A percentile compares a stretch with the other conserved stretches of the same genome.
These are phyloP conservation scores for Rubus parviflorus DNA, from an alignment of 306 rosid species.

Conservation along the genomic window DNA sequence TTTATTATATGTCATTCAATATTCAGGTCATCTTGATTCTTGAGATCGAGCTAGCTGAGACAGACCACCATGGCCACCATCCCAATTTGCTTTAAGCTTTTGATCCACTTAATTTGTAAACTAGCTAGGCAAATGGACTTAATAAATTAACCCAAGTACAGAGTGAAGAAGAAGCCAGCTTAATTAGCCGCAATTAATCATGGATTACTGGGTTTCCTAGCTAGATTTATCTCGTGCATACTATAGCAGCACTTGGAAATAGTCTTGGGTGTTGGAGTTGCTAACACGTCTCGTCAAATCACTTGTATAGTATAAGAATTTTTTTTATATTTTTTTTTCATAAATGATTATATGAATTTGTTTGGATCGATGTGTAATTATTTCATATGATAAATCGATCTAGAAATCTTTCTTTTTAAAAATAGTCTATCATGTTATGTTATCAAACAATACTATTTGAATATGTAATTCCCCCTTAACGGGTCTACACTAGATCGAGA, in stretches of 20 bases:
- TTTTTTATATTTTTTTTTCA: too few relatives aligned
- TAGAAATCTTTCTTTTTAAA: too few relatives aligned
- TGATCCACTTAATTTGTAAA: not conserved
- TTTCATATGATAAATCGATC: too few relatives aligned
- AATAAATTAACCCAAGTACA: not conserved
- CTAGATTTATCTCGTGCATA: not conserved
- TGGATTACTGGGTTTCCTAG: not conserved
- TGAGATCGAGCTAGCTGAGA: not conserved
- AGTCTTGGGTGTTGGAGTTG: not conserved
- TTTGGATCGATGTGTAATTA: too few relatives aligned
- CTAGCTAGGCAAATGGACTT: not conserved
- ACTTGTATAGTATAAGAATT: not conserved
- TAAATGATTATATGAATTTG: too few relatives aligned
- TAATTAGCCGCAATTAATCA: not conserved
- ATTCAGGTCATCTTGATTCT: not conserved
- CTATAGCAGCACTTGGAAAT: not conserved
- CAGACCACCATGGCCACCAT: not conserved
- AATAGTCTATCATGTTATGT: too few relatives aligned
- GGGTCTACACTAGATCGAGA: too few relatives aligned
- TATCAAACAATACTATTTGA: too few relatives aligned
- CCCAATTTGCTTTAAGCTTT: not conserved
- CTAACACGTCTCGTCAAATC: not conserved
- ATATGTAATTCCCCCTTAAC: too few relatives aligned
- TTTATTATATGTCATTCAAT: not conserved
- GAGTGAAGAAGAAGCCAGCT: not conserved